phyloP scores from a whole-genome alignment of 345 rosid genomes.

The Eucalyptus camaldulensis region DNA sequence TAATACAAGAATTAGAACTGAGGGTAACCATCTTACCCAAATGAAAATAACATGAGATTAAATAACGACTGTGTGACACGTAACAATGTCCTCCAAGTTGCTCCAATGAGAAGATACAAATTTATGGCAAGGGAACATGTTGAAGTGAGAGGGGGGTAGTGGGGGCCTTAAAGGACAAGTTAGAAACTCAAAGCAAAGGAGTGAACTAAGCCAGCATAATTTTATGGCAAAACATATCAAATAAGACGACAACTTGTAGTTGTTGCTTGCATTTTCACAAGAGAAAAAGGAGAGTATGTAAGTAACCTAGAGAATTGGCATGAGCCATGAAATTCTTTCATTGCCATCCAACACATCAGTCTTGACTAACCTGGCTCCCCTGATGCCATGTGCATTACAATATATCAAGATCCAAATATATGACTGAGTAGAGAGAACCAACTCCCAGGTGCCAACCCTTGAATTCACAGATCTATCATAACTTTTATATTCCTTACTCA shows the following conservation, averaged over 20 bases:
- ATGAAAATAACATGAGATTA: not conserved
- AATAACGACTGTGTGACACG: not conserved
- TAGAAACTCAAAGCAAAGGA: not conserved
- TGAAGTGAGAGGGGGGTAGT: not conserved
- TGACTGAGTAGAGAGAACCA: not conserved
- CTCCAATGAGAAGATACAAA: not conserved
- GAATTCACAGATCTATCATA: not conserved
- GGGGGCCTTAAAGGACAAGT: not conserved
- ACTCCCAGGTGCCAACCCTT: not conserved
- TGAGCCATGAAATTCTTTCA: not conserved
- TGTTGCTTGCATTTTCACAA: not conserved
- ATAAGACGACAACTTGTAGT: not conserved
- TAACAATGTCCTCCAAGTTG: not conserved
- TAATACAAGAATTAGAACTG: not conserved
- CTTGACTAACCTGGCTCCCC: not conserved
- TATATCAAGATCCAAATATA: not conserved
- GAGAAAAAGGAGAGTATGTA: not conserved
- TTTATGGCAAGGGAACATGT: not conserved
- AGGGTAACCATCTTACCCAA: not conserved
- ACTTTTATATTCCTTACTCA: not conserved
- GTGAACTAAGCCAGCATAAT: not conserved
- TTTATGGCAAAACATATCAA: not conserved
- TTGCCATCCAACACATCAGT: not conserved
- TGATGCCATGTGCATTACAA: not conserved
- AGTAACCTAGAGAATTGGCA: not conserved